Evolutionary conservation across 192 early-diverging fungal genomes (phyloP), one percentile per base, ranked within the genome.

Genomic region (Spizellomyces punctatus): DNA sequence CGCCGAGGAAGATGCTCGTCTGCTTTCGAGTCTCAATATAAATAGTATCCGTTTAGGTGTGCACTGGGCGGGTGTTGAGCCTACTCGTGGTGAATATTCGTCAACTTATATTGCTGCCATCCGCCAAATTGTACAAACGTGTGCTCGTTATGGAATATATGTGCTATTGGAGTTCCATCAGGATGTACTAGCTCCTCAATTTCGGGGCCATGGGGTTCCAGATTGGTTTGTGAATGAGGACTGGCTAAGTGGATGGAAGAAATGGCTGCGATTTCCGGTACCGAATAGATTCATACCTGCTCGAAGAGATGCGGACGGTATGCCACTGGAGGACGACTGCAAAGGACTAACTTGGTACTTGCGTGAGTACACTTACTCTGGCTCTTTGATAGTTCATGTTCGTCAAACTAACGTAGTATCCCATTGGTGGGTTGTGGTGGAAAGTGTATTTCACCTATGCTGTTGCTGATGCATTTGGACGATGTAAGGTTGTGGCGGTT

Each of bases 151-250:
- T 19, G 80, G 81, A 19, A 89, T 90, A 48, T 90, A 86, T 64
- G 82, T 89, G 7, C 66, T 90, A 7, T 74, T 90, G 6, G 89
- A 90, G 59, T 83, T 86, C 54, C 89, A 90, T 76, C 89, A 90
- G 71, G 83, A 88, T 59, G 76, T 84, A 5, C 75, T 83, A 46
- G 79, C 82, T 10, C 76, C 69, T 22, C 78, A 80, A 58, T 82
- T 85, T 46, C 82, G 85, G 52, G 84, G 85, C 0, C 78, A 86
- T 59, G 84, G 87, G 12, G 77, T 82, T 4, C 85, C 86, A 10
- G 49, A 76, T 12, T 79, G 71, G 70, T 14, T 70, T 42, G 52
- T 72, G 63, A 67, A 21, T 12, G 36, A 27, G 46, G 36, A 10
- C n/a, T 44, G 43, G 55, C 50, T 27, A 44, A 82, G 58, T 62